Conservation (phyloP, 2,329 filamentous ascomycete genomes). For the Fusarium tjaetaba region DNA sequence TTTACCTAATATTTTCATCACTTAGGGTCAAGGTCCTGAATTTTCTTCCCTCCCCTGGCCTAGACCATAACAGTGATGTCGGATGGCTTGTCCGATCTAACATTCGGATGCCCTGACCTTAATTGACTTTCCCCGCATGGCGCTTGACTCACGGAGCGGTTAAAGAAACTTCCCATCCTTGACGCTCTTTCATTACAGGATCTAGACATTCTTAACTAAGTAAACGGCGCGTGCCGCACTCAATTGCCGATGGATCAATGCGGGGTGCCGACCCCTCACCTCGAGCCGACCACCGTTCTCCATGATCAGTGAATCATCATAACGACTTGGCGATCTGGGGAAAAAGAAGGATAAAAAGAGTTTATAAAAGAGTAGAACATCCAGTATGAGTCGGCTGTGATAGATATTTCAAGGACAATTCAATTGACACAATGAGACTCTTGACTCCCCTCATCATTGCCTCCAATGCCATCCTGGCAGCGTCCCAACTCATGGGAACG, state of each 20-base stretch:
- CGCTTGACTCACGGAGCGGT: background rate
- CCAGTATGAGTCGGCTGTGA: background rate
- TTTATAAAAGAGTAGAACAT: background rate
- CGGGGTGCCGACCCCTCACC: constrained; percentile 24
- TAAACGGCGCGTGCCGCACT: constrained; percentile 7
- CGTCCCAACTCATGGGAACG: constrained; percentile 27
- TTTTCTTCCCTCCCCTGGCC: too few relatives aligned
- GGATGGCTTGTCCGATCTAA: background rate
- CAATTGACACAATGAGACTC: constrained; percentile 22
- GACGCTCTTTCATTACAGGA: background rate
- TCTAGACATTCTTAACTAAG: background rate
- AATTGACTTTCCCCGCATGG: background rate
- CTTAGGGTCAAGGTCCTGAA: too few relatives aligned
- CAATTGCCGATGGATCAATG: constrained; percentile 22
- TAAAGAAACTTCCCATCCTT: background rate
- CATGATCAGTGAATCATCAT: background rate
- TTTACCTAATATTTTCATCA: too few relatives aligned
- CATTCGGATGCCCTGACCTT: background rate
- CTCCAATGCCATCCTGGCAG: background rate
- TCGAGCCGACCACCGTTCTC: background rate
- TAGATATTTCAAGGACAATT: background rate
- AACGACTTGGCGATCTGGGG: constrained; percentile 2
- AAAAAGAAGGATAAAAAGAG: background rate
- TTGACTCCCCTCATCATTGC: background rate
- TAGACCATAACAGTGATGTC: background rate